Conservation (phyloP, 148 eudicot species). For the Beta vulgaris region DNA sequence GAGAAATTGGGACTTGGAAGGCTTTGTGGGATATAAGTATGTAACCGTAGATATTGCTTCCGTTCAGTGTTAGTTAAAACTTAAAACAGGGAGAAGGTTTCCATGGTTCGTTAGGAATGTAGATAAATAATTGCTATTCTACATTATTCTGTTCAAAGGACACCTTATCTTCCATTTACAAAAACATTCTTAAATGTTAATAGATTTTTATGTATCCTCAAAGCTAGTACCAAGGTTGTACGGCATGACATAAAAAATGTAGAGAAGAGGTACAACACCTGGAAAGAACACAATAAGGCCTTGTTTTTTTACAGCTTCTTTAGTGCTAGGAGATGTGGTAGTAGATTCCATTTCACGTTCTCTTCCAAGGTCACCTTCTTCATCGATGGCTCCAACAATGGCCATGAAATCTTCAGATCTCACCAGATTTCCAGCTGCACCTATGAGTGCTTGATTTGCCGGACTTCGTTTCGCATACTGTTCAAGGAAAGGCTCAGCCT, state of each 20-base stretch:
- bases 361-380: conserved; percentile 76
- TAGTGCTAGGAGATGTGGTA: conserved; percentile 34
- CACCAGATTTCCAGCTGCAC: conserved; percentile 82
- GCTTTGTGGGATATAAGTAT: not conserved
- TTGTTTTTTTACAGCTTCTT: conserved; percentile 51
- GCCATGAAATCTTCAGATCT: conserved; percentile 86
- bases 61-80: not conserved
- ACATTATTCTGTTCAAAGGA: not conserved
- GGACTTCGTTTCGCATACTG: conserved; percentile 87
- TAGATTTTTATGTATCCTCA: not conserved
- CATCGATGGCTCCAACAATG: conserved; percentile 68
- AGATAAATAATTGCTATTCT: not conserved
- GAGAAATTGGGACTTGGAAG: not conserved
- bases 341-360: conserved; percentile 47
- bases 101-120: not conserved
- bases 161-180: not conserved
- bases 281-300: conserved; percentile 94
- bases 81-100: not conserved
- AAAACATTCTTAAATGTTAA: not conserved
- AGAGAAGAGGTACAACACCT: conserved; percentile 39
- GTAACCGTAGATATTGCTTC: not conserved
- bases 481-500: conserved; percentile 94
- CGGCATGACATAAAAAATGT: not conserved
- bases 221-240: not conserved
- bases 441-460: conserved; percentile 69